phyloP scores from a whole-genome alignment of 176 grass and related monocot species.

The Pontederia paniculata region DNA sequence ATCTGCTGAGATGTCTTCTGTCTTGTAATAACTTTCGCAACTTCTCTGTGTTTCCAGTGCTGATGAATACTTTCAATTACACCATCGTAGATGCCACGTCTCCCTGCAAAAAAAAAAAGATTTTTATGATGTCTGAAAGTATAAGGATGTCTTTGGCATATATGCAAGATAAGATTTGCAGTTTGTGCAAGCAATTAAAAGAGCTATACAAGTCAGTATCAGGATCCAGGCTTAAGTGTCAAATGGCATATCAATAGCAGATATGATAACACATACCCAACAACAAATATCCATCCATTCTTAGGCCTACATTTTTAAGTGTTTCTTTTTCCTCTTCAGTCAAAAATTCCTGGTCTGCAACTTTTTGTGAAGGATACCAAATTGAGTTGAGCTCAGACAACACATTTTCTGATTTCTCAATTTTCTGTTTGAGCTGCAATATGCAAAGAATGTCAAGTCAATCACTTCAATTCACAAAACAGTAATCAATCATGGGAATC shows the following conservation, averaged over 20 bases:
- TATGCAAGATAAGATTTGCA: neutral
- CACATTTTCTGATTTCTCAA: conserved; percentile 56
- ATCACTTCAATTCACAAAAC: neutral
- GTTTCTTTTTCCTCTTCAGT: conserved; percentile 67
- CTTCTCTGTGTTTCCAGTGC: conserved; percentile 86
- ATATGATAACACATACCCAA: conserved; percentile 29
- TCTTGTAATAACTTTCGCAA: conserved; percentile 81
- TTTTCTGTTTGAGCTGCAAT: conserved; percentile 65
- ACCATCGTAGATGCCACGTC: conserved; percentile 74
- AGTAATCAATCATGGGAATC: conserved; percentile 4
- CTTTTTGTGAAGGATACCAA: conserved; percentile 33
- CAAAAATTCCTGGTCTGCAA: conserved; percentile 61
- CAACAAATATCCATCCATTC: conserved; percentile 61
- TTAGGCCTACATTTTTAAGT: conserved; percentile 50
- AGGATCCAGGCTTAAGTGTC: neutral
- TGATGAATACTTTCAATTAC: conserved; percentile 84
- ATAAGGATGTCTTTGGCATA: neutral
- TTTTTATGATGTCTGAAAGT: neutral
- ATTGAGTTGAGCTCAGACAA: conserved; percentile 49
- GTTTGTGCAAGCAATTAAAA: neutral
- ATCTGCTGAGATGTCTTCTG: conserved; percentile 42
- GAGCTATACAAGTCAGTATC: neutral
- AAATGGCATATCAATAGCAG: neutral
- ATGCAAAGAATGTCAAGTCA: neutral
- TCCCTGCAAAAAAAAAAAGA: conserved; percentile 33